A percentile compares a stretch with the other conserved stretches of the same genome.
phyloP scores from a whole-genome alignment of 441 rosid genomes.

The Euphorbia celastroides region DNA sequence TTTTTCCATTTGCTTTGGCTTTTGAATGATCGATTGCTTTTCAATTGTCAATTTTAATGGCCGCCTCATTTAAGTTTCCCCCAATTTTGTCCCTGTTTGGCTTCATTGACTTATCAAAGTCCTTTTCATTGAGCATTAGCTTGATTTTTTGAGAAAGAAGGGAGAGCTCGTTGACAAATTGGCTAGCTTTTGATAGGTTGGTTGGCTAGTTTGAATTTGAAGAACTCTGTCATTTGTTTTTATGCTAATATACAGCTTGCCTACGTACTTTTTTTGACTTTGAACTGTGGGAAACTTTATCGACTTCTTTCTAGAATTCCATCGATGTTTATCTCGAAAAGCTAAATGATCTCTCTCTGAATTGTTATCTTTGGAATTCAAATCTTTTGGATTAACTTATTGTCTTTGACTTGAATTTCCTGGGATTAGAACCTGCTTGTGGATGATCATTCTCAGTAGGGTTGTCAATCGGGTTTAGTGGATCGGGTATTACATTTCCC shows the following conservation, averaged over 20 bases:
- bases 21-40: background rate
- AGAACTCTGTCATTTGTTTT: background rate
- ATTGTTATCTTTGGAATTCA: background rate
- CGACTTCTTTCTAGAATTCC: background rate
- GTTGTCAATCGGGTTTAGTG: no score
- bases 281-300: background rate
- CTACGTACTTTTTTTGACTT: constrained; percentile 14
- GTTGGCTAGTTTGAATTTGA: background rate
- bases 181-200: constrained; percentile 1
- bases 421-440: background rate
- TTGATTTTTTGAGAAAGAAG: background rate
- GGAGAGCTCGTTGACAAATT: constrained; percentile 13
- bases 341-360: background rate
- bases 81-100: background rate
- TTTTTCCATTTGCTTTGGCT: background rate
- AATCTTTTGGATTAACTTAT: background rate
- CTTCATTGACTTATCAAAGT: background rate
- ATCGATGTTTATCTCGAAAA: background rate
- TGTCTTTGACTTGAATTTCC: background rate
- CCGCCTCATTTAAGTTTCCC: background rate
- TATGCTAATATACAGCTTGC: background rate
- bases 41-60: constrained; percentile 11
- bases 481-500: no score
- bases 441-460: no score
- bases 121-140: background rate